These are phyloP conservation scores for Zasmidium angulare DNA, from an alignment of 2,329 filamentous ascomycete genomes.

Conservation along the genomic window DNA sequence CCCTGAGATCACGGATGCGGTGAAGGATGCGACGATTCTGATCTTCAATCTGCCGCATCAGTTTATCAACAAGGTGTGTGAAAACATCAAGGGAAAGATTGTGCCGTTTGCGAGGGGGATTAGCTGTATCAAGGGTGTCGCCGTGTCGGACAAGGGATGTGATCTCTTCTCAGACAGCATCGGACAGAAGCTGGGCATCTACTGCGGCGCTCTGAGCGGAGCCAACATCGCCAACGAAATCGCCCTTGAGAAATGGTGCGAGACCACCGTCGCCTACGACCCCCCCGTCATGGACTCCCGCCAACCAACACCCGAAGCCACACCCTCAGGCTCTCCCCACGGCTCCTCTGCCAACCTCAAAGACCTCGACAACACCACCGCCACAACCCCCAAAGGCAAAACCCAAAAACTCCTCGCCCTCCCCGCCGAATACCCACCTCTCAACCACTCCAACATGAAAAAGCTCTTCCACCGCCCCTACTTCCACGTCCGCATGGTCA, in stretches of 20 bases:
- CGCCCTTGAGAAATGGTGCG: slow-evolving; percentile 91
- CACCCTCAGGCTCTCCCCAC: slow-evolving; percentile 38
- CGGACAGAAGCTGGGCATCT: slow-evolving; percentile 85
- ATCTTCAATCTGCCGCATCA: slow-evolving; percentile 97
- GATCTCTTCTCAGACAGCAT: slow-evolving; percentile 94
- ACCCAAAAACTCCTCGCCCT: slow-evolving; percentile 53
- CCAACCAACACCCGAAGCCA: slow-evolving; percentile 62
- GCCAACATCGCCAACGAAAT: slow-evolving; percentile 97
- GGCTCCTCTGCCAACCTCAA: slow-evolving; percentile 44
- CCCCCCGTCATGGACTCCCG: slow-evolving; percentile 85
- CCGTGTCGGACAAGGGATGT: slow-evolving; percentile 82
- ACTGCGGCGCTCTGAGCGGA: slow-evolving; percentile 91
- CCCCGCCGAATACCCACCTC: slow-evolving; percentile 77
- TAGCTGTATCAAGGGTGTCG: slow-evolving; percentile 97
- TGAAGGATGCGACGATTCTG: slow-evolving; percentile 80
- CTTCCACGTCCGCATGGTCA: slow-evolving; percentile 93
- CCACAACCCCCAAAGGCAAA: slow-evolving; percentile 56
- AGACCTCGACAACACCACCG: slow-evolving; percentile 23
- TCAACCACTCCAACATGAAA: slow-evolving; percentile 81
- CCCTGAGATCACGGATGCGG: slow-evolving; percentile 75
- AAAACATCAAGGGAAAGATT: slow-evolving; percentile 82
- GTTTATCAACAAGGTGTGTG: slow-evolving; percentile 86
- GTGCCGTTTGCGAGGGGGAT: slow-evolving; percentile 89
- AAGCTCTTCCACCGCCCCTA: slow-evolving; percentile 92
- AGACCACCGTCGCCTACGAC: slow-evolving; percentile 95